phyloP scores from a whole-genome alignment of 768 basidiomycete species.

The Boletellus ananiceps region DNA sequence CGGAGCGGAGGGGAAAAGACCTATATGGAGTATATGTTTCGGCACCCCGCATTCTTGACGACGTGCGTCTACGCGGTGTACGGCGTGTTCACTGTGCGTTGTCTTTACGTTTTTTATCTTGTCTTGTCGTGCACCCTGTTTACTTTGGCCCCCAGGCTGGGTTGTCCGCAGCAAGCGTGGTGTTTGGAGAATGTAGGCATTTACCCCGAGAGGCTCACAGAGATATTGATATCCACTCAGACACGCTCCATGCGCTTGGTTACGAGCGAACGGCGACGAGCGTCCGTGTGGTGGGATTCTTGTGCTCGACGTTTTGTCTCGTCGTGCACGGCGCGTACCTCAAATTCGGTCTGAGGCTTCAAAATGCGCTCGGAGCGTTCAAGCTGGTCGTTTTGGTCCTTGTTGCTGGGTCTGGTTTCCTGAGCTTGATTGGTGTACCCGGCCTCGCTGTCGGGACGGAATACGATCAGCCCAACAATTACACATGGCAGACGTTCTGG shows the following conservation, averaged over 20 bases:
- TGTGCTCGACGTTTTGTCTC: conserved; percentile 53
- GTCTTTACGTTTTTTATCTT: not conserved
- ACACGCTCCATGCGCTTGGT: conserved; percentile 52
- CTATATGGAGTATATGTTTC: conserved; percentile 68
- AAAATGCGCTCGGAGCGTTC: conserved; percentile 58
- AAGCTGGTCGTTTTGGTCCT: conserved; percentile 54
- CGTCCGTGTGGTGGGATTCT: conserved; percentile 50
- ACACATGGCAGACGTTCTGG: conserved; percentile 59
- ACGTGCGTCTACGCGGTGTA: conserved; percentile 59
- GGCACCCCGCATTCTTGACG: conserved; percentile 54
- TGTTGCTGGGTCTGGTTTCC: conserved; percentile 51
- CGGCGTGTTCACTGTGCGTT: conserved; percentile 50
- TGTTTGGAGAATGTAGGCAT: conserved; percentile 69
- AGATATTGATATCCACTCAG: conserved; percentile 32
- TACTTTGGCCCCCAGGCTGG: conserved; percentile 41
- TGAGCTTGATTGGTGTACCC: conserved; percentile 44
- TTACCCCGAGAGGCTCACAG: not conserved
- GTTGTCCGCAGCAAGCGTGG: conserved; percentile 54
- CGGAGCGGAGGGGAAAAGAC: conserved; percentile 74
- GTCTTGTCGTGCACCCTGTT: not conserved
- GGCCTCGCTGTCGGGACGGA: conserved; percentile 48
- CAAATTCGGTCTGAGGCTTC: conserved; percentile 54
- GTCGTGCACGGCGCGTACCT: conserved; percentile 52
- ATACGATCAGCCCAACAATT: conserved; percentile 53
- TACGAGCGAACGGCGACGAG: conserved; percentile 42